Percentiles rank a stretch among this genome's conserved stretches.
These are phyloP conservation scores for Cladosporium sp. DNA, from an alignment of 2,329 filamentous ascomycete species.

Conservation along the genomic window DNA sequence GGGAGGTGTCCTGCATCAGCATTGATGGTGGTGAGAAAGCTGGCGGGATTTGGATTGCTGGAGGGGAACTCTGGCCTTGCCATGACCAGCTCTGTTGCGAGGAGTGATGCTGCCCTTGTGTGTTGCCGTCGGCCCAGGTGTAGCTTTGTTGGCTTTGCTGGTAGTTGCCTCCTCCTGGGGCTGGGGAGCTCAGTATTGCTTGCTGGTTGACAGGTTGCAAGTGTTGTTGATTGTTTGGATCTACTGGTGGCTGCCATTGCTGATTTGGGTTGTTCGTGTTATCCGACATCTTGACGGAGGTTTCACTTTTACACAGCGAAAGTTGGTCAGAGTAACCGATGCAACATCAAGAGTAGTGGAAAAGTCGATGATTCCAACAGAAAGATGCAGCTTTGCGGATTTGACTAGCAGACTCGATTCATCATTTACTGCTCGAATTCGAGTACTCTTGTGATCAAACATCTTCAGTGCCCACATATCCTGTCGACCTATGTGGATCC, in stretches of 20 bases:
- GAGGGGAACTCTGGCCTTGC: not conserved
- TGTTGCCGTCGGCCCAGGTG: slow-evolving; percentile 5
- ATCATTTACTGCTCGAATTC: not conserved
- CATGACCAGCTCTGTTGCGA: slow-evolving; percentile 17
- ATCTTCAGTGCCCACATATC: slow-evolving; percentile 1
- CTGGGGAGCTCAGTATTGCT: not conserved
- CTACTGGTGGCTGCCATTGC: not conserved
- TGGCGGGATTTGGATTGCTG: not conserved
- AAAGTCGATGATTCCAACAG: not conserved
- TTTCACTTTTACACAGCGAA: not conserved
- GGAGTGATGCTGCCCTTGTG: not conserved
- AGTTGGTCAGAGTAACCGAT: not conserved
- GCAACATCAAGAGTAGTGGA: not conserved
- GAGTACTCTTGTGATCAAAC: not conserved
- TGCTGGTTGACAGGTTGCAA: not conserved
- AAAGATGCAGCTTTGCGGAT: not conserved
- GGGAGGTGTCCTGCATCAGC: not conserved
- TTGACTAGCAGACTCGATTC: not conserved
- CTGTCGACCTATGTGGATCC: slow-evolving; percentile 8
- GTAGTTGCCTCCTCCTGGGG: not conserved
- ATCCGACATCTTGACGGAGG: not conserved
- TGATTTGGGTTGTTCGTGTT: not conserved
- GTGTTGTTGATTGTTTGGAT: not conserved
- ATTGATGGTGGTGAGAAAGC: not conserved
- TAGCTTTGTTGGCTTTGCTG: slow-evolving; percentile 14